Conservation (phyloP, 805 yeast genomes). For the Ogataea siamensis region DNA sequence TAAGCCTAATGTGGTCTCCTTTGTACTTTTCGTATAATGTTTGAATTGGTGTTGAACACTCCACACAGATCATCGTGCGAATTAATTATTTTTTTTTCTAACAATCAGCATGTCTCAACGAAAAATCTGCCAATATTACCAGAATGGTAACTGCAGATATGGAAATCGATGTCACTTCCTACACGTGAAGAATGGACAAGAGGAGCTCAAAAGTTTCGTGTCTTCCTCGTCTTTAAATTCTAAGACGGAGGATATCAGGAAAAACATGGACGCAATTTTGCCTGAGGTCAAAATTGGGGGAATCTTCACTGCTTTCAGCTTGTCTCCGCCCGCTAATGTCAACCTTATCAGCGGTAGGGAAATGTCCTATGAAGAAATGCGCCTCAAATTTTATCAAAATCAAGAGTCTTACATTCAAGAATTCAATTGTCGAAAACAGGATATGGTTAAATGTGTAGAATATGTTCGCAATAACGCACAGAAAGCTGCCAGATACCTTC, state of each 20-base stretch:
- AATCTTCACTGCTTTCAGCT: slow-evolving; percentile 45
- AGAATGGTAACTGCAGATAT: slow-evolving; percentile 39
- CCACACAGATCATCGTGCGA: slow-evolving; percentile 78
- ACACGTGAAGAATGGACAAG: slow-evolving; percentile 34
- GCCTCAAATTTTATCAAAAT: slow-evolving; percentile 47
- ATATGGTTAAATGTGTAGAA: slow-evolving; percentile 43
- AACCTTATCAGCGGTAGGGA: slow-evolving; percentile 53
- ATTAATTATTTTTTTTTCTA: background rate
- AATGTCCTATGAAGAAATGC: slow-evolving; percentile 50
- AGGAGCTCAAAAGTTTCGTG: slow-evolving; percentile 9
- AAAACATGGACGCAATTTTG: slow-evolving; percentile 24
- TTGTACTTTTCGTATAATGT: slow-evolving; percentile 71
- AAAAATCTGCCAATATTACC: slow-evolving; percentile 41
- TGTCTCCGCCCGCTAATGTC: slow-evolving; percentile 45
- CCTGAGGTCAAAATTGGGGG: slow-evolving; percentile 25
- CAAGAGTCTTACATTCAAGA: slow-evolving; percentile 40
- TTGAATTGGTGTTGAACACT: slow-evolving; percentile 68
- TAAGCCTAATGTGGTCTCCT: slow-evolving; percentile 72
- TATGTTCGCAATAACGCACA: slow-evolving; percentile 40
- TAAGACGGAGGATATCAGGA: slow-evolving; percentile 20
- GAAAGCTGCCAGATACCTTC: slow-evolving; percentile 58
- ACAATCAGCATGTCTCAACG: slow-evolving; percentile 19
- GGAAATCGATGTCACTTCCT: slow-evolving; percentile 45
- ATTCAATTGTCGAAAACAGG: slow-evolving; percentile 42
- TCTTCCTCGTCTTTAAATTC: slow-evolving; percentile 4